phyloP scores from a whole-genome alignment of 2,329 filamentous ascomycete species.

The Xylariaceae sp. region DNA sequence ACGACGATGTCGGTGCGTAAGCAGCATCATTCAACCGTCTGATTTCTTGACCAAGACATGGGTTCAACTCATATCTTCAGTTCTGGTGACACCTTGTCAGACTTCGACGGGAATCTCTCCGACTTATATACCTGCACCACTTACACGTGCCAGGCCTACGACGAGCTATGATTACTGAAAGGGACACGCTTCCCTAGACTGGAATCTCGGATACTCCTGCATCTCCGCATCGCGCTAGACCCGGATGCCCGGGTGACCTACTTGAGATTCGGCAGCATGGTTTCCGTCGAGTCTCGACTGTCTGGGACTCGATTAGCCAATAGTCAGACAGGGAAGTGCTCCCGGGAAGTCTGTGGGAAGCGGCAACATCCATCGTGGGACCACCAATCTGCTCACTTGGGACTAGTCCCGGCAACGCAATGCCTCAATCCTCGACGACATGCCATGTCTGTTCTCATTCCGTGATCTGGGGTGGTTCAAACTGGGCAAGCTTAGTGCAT shows the following conservation, averaged over 20 bases:
- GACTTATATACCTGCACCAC: not conserved
- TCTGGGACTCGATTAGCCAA: not conserved
- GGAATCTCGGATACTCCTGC: not conserved
- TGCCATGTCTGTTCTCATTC: not conserved
- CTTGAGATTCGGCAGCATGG: constrained; percentile 4
- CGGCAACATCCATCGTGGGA: constrained; percentile 1
- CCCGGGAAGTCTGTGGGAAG: not conserved
- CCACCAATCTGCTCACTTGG: not conserved
- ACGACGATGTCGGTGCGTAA: not conserved
- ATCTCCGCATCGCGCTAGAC: not conserved
- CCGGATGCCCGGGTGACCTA: constrained; percentile 2
- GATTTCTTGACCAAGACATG: not conserved
- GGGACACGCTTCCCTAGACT: not conserved
- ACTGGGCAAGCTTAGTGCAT: constrained; percentile 11
- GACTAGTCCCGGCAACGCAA: not conserved
- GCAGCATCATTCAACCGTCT: not conserved
- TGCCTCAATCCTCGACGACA: not conserved
- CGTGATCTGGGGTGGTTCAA: not conserved
- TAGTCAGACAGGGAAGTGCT: constrained; percentile 8
- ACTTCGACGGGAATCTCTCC: not conserved
- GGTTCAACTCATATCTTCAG: not conserved
- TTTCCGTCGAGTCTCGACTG: constrained; percentile 2
- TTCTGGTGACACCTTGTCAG: not conserved
- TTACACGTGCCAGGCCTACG: not conserved
- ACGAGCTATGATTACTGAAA: not conserved